A percentile compares a stretch with the other conserved stretches of the same genome.
These are phyloP conservation scores for Neurospora sp. DNA, from an alignment of 2,329 filamentous ascomycete species.

Conservation along the genomic window DNA sequence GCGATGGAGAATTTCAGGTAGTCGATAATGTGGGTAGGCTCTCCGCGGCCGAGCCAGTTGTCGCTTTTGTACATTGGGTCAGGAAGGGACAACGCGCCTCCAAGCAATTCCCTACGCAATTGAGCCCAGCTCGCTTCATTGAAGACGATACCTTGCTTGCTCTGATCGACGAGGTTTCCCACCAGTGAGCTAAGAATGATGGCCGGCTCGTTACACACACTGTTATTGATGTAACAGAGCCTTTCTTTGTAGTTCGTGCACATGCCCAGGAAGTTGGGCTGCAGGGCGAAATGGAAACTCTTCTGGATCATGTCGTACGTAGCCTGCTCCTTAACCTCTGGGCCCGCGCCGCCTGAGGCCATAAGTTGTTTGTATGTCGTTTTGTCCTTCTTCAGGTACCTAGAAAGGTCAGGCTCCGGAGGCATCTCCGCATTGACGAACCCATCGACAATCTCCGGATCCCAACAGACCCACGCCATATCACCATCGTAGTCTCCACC, in stretches of 20 bases:
- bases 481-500: slow-evolving; percentile 80
- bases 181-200: slow-evolving; percentile 41
- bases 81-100: slow-evolving; percentile 12
- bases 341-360: neutral
- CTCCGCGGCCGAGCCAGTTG: slow-evolving; percentile 17
- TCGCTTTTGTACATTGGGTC: slow-evolving; percentile 37
- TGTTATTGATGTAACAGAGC: slow-evolving; percentile 48
- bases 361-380: slow-evolving; percentile 27
- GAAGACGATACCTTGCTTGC: slow-evolving; percentile 46
- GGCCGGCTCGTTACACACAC: slow-evolving; percentile 34
- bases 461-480: slow-evolving; percentile 69
- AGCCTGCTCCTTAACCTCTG: slow-evolving; percentile 10
- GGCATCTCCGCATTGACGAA: slow-evolving; percentile 53
- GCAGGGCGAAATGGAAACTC: slow-evolving; percentile 49
- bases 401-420: slow-evolving; percentile 31
- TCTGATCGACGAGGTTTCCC: slow-evolving; percentile 45
- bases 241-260: slow-evolving; percentile 56
- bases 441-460: slow-evolving; percentile 51
- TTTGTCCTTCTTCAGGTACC: slow-evolving; percentile 39
- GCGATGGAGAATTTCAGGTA: slow-evolving; percentile 48
- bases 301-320: slow-evolving; percentile 38
- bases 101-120: slow-evolving; percentile 23
- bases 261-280: slow-evolving; percentile 47
- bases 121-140: slow-evolving; percentile 28
- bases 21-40: slow-evolving; percentile 47